Evolutionary conservation across 1,284 basidiomycete genomes (phyloP), one percentile per base, ranked within the genome.

Genomic region (Golubevia pallescens): DNA sequence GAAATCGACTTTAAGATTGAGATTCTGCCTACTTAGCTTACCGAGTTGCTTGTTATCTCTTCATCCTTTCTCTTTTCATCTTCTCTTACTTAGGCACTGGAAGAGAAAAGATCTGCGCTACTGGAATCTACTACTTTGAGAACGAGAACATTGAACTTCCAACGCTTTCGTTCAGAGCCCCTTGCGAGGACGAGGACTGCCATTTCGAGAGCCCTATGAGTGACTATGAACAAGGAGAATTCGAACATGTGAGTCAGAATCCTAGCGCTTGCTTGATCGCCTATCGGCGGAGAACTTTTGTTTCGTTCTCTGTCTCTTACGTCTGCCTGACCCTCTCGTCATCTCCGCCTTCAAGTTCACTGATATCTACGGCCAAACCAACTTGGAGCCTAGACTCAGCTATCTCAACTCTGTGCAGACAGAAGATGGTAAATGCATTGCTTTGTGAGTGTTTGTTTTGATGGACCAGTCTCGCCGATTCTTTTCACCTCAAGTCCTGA

Each of bases 61-160:
- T 19, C 16, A 23, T 8, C 1, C 55, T 14, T 16, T 14, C 16
- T 5, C 42, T 3, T 4, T 16, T 3, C n/a, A 16, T 3, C 3
- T 28, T 5, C 57, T n/a, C 13, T 10, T 5, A 34, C 3, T 4
- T 10, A 23, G 52, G 16, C 13, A 52, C 60, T 51, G 38, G 38
- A 20, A 53, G 48, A n/a, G 60, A 61, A 48, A 53, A 61, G 60
- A 61, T 61, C 42, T 54, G 60, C 48, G 60, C 60, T 14, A 61
- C 60, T n/a, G 60, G 42, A n/a, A 61, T 61, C 48, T 34, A 32
- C 6, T 61, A 61, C 60, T 61, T 61, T 54, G 48, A 21, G 58
- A 14, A 48, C 14, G 21, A 60, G 52, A 38, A 38, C 20, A 5
- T 60, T 10, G 10, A 3, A 4, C 54, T 28, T 56, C 54, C 20